These are phyloP conservation scores for Geotrichum europaeum DNA, from an alignment of 1,139 yeast species.

Conservation along the genomic window DNA sequence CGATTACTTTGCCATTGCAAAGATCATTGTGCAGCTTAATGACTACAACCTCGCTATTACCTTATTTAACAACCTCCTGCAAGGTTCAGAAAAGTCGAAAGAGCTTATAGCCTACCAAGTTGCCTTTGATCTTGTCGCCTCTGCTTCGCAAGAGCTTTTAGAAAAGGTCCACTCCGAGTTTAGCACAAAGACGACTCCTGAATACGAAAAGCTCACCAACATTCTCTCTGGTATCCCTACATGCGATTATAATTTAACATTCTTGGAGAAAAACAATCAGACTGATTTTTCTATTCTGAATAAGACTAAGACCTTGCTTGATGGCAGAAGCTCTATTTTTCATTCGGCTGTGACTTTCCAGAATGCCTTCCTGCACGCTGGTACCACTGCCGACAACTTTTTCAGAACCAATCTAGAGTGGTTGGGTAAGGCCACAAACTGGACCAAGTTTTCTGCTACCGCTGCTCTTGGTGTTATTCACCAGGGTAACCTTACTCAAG, in stretches of 20 bases:
- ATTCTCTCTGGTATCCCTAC: slow-evolving; percentile 91
- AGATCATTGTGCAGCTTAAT: slow-evolving; percentile 83
- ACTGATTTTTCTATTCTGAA: slow-evolving; percentile 79
- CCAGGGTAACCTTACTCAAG: slow-evolving; percentile 89
- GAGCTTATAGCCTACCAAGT: slow-evolving; percentile 76
- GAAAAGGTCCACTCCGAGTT: slow-evolving; percentile 50
- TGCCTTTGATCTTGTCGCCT: slow-evolving; percentile 87
- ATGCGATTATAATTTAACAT: slow-evolving; percentile 87
- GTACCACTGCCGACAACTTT: slow-evolving; percentile 93
- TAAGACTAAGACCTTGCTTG: slow-evolving; percentile 73
- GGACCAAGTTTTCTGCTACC: slow-evolving; percentile 97
- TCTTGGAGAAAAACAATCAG: slow-evolving; percentile 77
- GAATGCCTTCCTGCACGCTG: slow-evolving; percentile 92
- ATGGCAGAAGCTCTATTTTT: slow-evolving; percentile 88
- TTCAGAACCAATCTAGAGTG: slow-evolving; percentile 88
- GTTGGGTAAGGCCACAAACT: slow-evolving; percentile 93
- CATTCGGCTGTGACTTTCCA: slow-evolving; percentile 95
- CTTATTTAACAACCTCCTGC: slow-evolving; percentile 57
- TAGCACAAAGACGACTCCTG: slow-evolving; percentile 34
- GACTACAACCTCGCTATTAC: slow-evolving; percentile 63
- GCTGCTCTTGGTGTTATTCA: slow-evolving; percentile 98
- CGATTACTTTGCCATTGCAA: slow-evolving; percentile 74
- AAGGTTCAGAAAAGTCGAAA: slow-evolving; percentile 35
- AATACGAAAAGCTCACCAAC: slow-evolving; percentile 46
- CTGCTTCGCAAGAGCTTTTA: slow-evolving; percentile 89